Conservation (phyloP, 169 alveolate genomes). For the Amoebophrya sp. region DNA sequence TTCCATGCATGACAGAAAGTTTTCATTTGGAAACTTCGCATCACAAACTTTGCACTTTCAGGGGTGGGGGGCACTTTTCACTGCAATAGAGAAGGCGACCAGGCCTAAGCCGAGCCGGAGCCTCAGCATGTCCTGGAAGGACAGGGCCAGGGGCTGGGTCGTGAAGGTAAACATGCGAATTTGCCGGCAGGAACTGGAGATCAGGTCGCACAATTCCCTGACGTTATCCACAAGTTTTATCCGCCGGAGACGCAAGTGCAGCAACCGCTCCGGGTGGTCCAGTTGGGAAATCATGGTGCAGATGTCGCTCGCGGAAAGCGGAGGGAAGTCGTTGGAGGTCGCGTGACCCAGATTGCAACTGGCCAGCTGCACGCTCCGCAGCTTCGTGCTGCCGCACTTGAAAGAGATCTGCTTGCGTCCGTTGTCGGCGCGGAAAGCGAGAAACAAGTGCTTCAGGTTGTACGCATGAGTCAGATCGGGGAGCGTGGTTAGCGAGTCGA, state of each 20-base stretch:
- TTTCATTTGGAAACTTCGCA: too few species aligned
- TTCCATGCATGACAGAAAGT: too few species aligned
- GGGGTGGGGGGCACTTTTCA: too few species aligned
- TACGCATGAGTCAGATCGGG: neutral
- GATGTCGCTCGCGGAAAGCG: neutral
- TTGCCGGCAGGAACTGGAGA: neutral
- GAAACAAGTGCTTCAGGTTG: neutral
- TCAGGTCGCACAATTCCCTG: neutral
- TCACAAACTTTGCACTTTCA: too few species aligned
- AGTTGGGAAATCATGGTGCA: neutral
- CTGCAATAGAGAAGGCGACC: neutral
- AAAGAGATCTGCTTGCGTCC: too few species aligned
- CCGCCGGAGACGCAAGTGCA: neutral
- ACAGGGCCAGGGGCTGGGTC: neutral
- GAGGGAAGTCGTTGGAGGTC: neutral
- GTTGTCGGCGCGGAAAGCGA: neutral
- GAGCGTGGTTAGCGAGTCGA: neutral
- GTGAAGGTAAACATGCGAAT: constrained; percentile 8
- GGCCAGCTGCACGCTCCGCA: neutral
- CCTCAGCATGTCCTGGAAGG: neutral
- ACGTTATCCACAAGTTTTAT: neutral
- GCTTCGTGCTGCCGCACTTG: neutral
- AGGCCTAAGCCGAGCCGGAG: neutral
- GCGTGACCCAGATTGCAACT: neutral
- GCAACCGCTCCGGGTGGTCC: neutral